Conservation (phyloP, 2,329 filamentous ascomycete species). For the Neofusicoccum umdonicola region DNA sequence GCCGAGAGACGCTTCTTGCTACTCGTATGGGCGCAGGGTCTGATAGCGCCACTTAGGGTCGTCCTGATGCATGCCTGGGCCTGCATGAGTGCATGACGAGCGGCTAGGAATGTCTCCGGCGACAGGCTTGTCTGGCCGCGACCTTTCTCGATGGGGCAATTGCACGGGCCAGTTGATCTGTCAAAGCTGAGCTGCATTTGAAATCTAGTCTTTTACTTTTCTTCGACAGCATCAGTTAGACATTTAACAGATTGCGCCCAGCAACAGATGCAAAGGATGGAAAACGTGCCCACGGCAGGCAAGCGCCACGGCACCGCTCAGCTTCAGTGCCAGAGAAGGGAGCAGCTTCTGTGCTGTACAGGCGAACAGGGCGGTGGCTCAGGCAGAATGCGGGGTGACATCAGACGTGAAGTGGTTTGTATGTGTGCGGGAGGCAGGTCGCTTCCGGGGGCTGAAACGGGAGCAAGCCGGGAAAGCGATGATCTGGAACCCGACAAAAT, state of each 20-base stretch:
- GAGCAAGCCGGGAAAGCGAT: not conserved
- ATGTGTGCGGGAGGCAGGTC: not conserved
- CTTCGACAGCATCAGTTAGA: not conserved
- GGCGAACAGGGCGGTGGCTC: not conserved
- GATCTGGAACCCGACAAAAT: not conserved
- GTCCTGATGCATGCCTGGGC: not conserved
- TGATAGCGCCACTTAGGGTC: not conserved
- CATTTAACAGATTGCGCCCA: not conserved
- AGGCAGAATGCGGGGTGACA: constrained; percentile 8
- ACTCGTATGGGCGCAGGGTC: not conserved
- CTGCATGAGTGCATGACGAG: not conserved
- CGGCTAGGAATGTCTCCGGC: constrained; percentile 1
- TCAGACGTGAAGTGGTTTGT: constrained; percentile 9
- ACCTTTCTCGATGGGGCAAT: not conserved
- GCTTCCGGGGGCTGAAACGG: constrained; percentile 11
- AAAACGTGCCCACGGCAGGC: not conserved
- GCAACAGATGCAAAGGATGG: not conserved
- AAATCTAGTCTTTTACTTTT: not conserved
- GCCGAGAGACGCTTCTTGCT: not conserved
- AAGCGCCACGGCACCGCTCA: not conserved
- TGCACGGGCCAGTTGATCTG: constrained; percentile 2
- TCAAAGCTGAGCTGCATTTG: not conserved
- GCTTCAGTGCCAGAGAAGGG: too few relatives aligned
- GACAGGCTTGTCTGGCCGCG: not conserved
- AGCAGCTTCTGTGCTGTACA: not conserved